A percentile compares a stretch with the other conserved stretches of the same genome.
phyloP scores from a whole-genome alignment of 352 stramenopile genomes.

The Pythium vanterpoolii region DNA sequence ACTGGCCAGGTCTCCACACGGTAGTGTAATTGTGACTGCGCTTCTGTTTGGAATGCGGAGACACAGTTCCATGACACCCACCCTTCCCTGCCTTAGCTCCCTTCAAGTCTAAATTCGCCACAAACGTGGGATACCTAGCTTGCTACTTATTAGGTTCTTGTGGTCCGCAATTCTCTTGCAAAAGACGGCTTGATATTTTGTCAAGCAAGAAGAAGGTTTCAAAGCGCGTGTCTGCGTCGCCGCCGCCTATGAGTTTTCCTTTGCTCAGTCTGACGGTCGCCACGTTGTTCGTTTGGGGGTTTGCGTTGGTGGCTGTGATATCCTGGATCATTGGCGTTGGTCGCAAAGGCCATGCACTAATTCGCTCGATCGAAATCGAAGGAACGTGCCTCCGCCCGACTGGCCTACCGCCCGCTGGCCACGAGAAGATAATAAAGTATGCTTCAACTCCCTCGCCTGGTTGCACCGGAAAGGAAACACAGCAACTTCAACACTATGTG shows the following conservation, averaged over 20 bases:
- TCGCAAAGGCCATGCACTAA: neutral
- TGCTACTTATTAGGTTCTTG: no score
- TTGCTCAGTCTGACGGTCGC: slow-evolving; percentile 1
- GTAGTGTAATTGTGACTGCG: no score
- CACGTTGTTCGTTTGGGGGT: neutral
- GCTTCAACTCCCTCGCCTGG: neutral
- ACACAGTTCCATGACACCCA: no score
- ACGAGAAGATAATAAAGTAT: no score
- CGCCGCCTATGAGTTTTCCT: slow-evolving; percentile 2
- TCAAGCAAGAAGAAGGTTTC: slow-evolving; percentile 2
- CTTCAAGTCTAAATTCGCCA: no score
- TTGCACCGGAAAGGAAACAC: slow-evolving; percentile 13
- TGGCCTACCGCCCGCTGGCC: no score
- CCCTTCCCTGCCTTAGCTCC: no score
- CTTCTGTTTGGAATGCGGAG: no score
- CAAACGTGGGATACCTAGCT: no score
- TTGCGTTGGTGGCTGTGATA: neutral
- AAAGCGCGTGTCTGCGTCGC: slow-evolving; percentile 8
- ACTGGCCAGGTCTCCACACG: no score
- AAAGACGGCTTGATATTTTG: neutral
- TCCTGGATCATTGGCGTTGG: neutral
- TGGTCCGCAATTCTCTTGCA: no score
- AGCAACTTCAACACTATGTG: slow-evolving; percentile 17
- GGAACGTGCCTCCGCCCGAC: neutral
- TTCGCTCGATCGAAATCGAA: neutral